A percentile compares a stretch with the other conserved stretches of the same genome.
Conservation (phyloP, 1,139 yeast genomes). For the Meyerozyma athensensis region DNA sequence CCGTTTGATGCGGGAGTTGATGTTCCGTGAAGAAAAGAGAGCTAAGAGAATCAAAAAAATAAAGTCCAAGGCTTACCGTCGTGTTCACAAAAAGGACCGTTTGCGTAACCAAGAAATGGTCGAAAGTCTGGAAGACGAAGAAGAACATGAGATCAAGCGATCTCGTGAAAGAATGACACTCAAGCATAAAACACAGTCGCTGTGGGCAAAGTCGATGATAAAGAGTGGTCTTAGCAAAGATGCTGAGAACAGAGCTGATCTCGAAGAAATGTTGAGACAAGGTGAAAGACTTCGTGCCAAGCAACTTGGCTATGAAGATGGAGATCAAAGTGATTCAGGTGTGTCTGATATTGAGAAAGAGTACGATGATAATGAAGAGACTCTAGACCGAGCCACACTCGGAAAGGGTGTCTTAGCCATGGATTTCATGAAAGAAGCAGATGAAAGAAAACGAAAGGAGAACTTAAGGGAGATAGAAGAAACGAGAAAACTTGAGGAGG, state of each 20-base stretch:
- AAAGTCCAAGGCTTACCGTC: conserved; percentile 85
- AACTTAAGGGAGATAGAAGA: conserved; percentile 51
- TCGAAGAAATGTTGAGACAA: conserved; percentile 89
- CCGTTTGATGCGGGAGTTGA: conserved; percentile 87
- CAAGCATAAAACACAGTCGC: conserved; percentile 81
- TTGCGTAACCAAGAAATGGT: conserved; percentile 64
- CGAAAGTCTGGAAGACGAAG: conserved; percentile 53
- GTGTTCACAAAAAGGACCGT: conserved; percentile 81
- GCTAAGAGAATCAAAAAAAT: conserved; percentile 90
- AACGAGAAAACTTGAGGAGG: conserved; percentile 43
- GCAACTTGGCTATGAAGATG: conserved; percentile 64
- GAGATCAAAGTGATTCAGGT: conserved; percentile 46
- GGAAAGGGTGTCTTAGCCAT: conserved; percentile 88
- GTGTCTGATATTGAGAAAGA: conserved; percentile 50
- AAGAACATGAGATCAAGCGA: conserved; percentile 63
- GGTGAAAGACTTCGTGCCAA: conserved; percentile 75
- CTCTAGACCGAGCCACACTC: conserved; percentile 35
- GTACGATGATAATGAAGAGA: conserved; percentile 30
- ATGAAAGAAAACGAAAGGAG: conserved; percentile 52
- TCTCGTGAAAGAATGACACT: conserved; percentile 91
- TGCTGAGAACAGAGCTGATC: conserved; percentile 73
- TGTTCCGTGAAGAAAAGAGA: conserved; percentile 91
- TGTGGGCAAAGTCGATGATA: conserved; percentile 91
- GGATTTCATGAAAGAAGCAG: conserved; percentile 94
- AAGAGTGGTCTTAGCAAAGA: conserved; percentile 89